Evolutionary conservation across 2,329 filamentous ascomycete genomes (phyloP), one percentile per base, ranked within the genome.

Genomic region (Aspergillus aculeatinus): DNA sequence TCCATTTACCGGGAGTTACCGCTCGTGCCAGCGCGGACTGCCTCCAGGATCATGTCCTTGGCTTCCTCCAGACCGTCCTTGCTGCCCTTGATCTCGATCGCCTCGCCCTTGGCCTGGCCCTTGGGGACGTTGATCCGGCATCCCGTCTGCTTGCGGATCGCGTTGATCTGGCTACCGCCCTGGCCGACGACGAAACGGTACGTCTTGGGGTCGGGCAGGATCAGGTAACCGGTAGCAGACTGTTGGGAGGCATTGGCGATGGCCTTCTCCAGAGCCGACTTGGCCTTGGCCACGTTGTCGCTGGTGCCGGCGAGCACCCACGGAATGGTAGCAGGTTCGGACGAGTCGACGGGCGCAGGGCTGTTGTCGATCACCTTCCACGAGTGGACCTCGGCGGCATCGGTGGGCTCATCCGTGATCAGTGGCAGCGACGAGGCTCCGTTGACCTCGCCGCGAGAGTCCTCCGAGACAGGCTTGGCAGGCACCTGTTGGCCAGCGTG

Each of bases 51-150:
- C 74, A 96, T 82, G 61, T 96, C 88, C 80, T 89, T 92, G 53
- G 95, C 95, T 75, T 90, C 84, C 77, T 97, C 91, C 42, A 96
- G 87, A 12, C 91, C 92, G 16, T 92, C 89, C 71, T 85, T 85
- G 58, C 83, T 85, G 44, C 95, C 95, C 39, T 89, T 82, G 69
- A 99, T 90, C 80, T 96, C 92, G 73, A 99, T 97, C 4, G 94
- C 91, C 76, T 97, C 93, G 23, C 82, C 84, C 67, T 80, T 79
- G 42, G 81, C 81, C 76, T 96, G 90, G 70, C 91, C 89, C 66
- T 91, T 88, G 23, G 95, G 95, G 47, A 99, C 94, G 65, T 93
- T 92, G 74, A 99, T 96, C 79, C 90, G 92, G 78, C 93, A 97
- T 58, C 90, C 91, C 55, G 92, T 97, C 81, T 95, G 87, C 80